Evolutionary conservation across 2,329 filamentous ascomycete genomes (phyloP), one percentile per base, ranked within the genome.

Genomic region (Geosmithia morbida): DNA sequence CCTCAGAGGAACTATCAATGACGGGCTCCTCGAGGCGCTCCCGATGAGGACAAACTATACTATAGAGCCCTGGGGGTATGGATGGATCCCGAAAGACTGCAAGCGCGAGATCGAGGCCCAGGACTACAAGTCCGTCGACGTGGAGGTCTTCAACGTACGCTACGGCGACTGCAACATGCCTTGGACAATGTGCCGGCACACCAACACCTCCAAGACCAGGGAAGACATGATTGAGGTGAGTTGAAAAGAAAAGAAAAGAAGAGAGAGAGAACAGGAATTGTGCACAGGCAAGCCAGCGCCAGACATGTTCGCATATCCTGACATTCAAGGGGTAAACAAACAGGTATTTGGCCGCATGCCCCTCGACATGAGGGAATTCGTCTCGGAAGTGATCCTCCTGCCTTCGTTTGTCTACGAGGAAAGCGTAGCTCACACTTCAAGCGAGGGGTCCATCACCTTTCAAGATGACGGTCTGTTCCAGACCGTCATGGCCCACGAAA

Each of bases 111-210:
- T 53, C 43, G 47, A 44, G 20, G 19, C 18, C 41, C 44, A 52
- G 16, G 49, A 49, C 42, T 51, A 54, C 41, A 51, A 48, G 37
- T 50, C 55, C 3, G 29, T 22, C 22, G 57, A 60, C 42, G 44
- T 60, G 19, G 50, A 48, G 29, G 51, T 55, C 41, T 60, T 56
- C 51, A 53, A 57, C 48, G 53, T 57, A 19, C 51, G 50, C 45
- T 60, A 56, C 44, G 43, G 51, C 42, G 60, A 61, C 50, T 62
- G 60, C 50, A 30, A 19, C 17, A 46, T 52, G 42, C 48, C 53
- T 20, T 63, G 59, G 59, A 53, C 56, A 45, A 55, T 63, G 42
- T 63, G 60, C 47, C 52, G 60, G 1, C 58, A 61, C 49, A 56
- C 52, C 42, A 48, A 56, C 30, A 50, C 57, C 10, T 47, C 49